A percentile compares a stretch with the other conserved stretches of the same genome.
phyloP scores from a whole-genome alignment of 345 rosid genomes.

The Rhodomyrtus tomentosa region DNA sequence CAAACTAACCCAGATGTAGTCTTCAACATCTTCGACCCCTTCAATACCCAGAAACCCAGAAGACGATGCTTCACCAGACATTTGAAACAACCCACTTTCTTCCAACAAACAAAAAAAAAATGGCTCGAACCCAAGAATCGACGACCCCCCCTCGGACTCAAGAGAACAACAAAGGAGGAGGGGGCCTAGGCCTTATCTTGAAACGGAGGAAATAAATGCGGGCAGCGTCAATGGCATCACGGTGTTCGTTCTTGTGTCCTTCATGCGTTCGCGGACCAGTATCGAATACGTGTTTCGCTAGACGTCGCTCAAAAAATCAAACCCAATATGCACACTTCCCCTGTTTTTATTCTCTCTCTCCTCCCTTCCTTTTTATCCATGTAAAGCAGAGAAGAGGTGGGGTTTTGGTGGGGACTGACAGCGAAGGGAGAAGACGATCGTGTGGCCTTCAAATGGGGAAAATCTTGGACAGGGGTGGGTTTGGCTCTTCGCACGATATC shows the following conservation, averaged over 20 bases:
- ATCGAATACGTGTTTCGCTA: conserved; percentile 27
- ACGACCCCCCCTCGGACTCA: not conserved
- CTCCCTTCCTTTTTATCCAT: not conserved
- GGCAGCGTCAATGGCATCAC: conserved; percentile 1
- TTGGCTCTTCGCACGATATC: too few relatives aligned
- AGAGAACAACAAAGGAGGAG: not conserved
- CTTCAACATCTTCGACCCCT: conserved; percentile 57
- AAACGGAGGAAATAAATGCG: not conserved
- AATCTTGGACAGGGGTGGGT: too few relatives aligned
- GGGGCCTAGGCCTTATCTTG: not conserved
- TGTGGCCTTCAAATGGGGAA: too few relatives aligned
- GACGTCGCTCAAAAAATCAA: not conserved
- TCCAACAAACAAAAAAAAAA: not conserved
- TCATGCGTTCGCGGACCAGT: conserved; percentile 42
- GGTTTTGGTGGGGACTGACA: too few relatives aligned
- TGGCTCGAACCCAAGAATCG: not conserved
- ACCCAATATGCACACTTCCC: not conserved
- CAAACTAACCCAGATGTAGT: conserved; percentile 39
- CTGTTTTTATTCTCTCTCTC: not conserved
- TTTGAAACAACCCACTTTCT: not conserved
- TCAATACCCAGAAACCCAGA: conserved; percentile 20
- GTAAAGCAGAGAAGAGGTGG: not conserved
- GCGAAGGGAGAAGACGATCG: too few relatives aligned
- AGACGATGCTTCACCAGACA: conserved; percentile 40
- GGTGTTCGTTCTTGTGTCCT: conserved; percentile 32